These are phyloP conservation scores for Daldinia concentrica DNA, from an alignment of 495 filamentous ascomycete genomes.

Conservation along the genomic window DNA sequence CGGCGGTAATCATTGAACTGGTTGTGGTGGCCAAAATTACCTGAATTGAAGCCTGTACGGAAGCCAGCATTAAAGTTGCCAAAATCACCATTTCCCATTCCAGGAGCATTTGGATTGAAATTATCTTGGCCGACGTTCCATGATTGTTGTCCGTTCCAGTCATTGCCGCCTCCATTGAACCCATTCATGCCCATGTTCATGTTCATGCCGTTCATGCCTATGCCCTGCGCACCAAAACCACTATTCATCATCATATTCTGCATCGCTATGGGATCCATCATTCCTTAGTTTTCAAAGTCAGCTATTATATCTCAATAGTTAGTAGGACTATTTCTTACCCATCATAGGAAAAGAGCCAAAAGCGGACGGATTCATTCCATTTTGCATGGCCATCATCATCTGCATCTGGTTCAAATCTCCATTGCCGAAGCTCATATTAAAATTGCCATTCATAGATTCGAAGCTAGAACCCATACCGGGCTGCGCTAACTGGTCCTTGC, in stretches of 20 bases:
- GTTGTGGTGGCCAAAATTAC: slow-evolving; percentile 68
- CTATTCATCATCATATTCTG: slow-evolving; percentile 86
- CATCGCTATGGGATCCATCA: slow-evolving; percentile 93
- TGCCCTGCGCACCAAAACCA: slow-evolving; percentile 79
- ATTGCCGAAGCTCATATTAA: slow-evolving; percentile 73
- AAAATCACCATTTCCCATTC: slow-evolving; percentile 82
- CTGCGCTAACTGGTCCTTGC: slow-evolving; percentile 47
- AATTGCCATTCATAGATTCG: slow-evolving; percentile 61
- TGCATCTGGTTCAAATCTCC: slow-evolving; percentile 78
- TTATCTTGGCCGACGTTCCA: slow-evolving; percentile 80
- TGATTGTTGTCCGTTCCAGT: slow-evolving; percentile 73
- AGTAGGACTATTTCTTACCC: slow-evolving; percentile 67
- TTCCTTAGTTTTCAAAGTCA: slow-evolving; percentile 61
- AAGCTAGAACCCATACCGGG: slow-evolving; percentile 55
- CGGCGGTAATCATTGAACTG: slow-evolving; percentile 74
- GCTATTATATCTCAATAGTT: slow-evolving; percentile 11
- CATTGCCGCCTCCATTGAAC: slow-evolving; percentile 72
- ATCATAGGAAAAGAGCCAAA: slow-evolving; percentile 79
- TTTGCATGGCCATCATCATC: slow-evolving; percentile 77
- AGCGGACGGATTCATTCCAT: slow-evolving; percentile 70
- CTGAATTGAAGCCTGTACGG: slow-evolving; percentile 64
- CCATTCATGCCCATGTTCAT: slow-evolving; percentile 89
- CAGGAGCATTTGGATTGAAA: slow-evolving; percentile 76
- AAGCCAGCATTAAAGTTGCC: slow-evolving; percentile 82
- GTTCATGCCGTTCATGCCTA: slow-evolving; percentile 93